phyloP scores from a whole-genome alignment of 176 grass and related monocot genomes.

The Hordeum vulgare region DNA sequence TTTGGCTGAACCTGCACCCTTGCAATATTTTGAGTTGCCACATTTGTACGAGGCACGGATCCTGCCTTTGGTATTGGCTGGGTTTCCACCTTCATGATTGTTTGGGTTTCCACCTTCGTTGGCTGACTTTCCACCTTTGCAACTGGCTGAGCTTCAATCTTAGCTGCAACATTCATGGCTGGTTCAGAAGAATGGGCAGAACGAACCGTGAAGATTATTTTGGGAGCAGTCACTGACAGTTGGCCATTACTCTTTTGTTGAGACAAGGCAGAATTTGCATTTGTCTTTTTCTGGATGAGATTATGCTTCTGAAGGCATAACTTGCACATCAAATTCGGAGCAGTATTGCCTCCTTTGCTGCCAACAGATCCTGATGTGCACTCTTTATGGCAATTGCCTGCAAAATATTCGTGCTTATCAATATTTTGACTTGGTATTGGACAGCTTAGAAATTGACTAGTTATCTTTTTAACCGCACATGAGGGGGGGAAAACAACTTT shows the following conservation, averaged over 20 bases:
- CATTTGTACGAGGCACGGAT: conserved; percentile 2
- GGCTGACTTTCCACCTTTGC: neutral
- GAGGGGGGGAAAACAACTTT: neutral
- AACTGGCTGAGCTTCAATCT: conserved; percentile 7
- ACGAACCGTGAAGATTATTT: conserved; percentile 42
- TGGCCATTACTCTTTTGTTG: conserved; percentile 40
- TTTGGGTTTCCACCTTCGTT: neutral
- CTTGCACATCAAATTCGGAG: conserved; percentile 54
- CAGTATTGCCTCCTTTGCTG: conserved; percentile 21
- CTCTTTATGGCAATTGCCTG: conserved; percentile 82
- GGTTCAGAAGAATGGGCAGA: conserved; percentile 39
- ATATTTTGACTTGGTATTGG: conserved; percentile 6
- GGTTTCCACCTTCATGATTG: conserved; percentile 13
- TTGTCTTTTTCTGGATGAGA: conserved; percentile 32
- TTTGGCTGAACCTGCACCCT: conserved; percentile 27
- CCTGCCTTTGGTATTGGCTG: neutral
- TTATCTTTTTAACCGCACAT: neutral
- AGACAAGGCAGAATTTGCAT: conserved; percentile 13
- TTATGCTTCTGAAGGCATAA: conserved; percentile 48
- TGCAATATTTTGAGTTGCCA: conserved; percentile 9
- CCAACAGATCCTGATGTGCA: conserved; percentile 46
- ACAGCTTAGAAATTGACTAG: conserved; percentile 8
- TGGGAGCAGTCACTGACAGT: conserved; percentile 26
- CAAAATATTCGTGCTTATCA: conserved; percentile 36
- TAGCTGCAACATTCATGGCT: neutral